phyloP scores from a whole-genome alignment of 129 eudicot genomes.

The Calendula officinalis region DNA sequence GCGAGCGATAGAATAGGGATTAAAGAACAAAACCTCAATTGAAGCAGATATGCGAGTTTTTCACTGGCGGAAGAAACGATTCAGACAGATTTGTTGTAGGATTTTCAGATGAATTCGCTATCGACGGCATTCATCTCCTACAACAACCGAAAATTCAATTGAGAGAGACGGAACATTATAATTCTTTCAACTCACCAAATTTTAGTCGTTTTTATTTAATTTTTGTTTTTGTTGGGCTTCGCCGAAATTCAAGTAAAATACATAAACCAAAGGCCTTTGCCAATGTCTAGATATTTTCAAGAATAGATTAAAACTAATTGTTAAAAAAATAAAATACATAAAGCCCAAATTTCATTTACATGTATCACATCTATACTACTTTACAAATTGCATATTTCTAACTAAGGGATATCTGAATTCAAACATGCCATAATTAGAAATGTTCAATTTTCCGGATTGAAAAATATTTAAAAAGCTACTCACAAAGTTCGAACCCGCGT shows the following conservation, averaged over 20 bases:
- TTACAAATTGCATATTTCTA: no score
- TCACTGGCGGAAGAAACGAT: constrained; percentile 26
- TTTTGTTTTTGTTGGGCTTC: not conserved
- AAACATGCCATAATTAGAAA: no score
- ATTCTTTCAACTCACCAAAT: not conserved
- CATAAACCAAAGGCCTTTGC: not conserved
- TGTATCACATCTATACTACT: no score
- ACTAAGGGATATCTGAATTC: no score
- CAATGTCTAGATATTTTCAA: no score
- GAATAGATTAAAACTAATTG: no score
- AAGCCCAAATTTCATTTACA: no score
- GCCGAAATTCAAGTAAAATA: not conserved
- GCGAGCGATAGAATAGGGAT: constrained; percentile 4
- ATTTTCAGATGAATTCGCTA: constrained; percentile 3
- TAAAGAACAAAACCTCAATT: constrained; percentile 28
- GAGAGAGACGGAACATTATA: constrained; percentile 9
- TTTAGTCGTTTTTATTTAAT: not conserved
- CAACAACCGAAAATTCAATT: not conserved
- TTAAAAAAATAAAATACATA: no score
- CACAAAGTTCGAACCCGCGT: no score
- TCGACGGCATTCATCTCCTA: constrained; percentile 15
- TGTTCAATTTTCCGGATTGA: no score
- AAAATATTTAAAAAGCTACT: no score
- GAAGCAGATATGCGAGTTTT: constrained; percentile 9
- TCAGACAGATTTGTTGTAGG: constrained; percentile 3